Base-by-base conservation (phyloP, 441 rosid genomes). In the Cnidoscolus chayamansa region DNA sequence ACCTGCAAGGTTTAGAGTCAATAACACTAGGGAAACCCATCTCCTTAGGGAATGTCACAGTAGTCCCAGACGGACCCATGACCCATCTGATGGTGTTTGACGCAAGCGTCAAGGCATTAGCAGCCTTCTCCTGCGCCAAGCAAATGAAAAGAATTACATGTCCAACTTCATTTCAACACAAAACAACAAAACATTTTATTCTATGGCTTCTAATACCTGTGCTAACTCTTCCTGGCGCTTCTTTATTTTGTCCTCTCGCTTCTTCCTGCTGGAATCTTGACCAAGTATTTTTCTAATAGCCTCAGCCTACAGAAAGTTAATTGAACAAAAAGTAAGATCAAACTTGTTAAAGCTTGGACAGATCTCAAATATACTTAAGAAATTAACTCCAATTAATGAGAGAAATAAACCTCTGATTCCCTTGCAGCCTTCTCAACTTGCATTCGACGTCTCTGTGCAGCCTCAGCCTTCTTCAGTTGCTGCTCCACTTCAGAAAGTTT, bases 201-300 rank as follows among this genome's bases (percentile, higher is more conserved):
- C 25, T 32, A 11, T 30, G 72, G 51, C 43, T 63, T 54, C 49
- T 50, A 74, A 48, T 86, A 92, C 98, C 96, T 90, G 94, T 70
- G 90, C 93, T 79, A 91, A 20, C 81, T 88, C 99, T 79, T 89
- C 96, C 59, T 68, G 94, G 25, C 91, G 93, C 74, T 84, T 88
- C 80, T 91, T 92, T 0, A 79, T 86, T 81, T 92, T 90, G 49
- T 86, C 94, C 76, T 90, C 98, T 64, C 91, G 89, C 77, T 93
- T 95, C 93, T 91, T 91, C 85, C 98, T 81, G 79, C 75, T 82
- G 31, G 99, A 93, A 82, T 89, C 98, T 85, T 92, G 99, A 67
- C 98, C 97, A 12, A 92, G 98, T 76, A 95, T 91, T 87, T 90
- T 95, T 72, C 89, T 82, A 40, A 92, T 92, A 71, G 99, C 99